These are phyloP conservation scores for Penicillium odoratum DNA, from an alignment of 495 filamentous ascomycete species.

Conservation along the genomic window DNA sequence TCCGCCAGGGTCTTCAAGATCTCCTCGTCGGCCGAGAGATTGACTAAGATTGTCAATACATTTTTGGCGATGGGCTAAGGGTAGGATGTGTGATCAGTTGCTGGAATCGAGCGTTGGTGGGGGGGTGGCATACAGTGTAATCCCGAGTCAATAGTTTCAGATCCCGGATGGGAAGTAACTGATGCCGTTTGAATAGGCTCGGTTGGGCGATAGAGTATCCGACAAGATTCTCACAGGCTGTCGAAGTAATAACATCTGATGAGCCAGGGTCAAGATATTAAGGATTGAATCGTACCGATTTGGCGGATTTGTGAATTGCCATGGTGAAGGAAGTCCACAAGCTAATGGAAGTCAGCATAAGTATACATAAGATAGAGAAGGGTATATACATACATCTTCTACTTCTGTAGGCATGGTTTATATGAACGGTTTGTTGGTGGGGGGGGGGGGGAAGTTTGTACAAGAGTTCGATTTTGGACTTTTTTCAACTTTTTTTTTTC, in stretches of 20 bases:
- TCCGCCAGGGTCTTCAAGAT: conserved; percentile 69
- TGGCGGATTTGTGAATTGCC: conserved; percentile 83
- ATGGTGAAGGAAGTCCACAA: conserved; percentile 89
- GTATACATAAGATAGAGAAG: background rate
- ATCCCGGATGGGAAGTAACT: conserved; percentile 79
- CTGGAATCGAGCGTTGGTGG: conserved; percentile 1
- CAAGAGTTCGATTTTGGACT: background rate
- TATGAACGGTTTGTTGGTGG: background rate
- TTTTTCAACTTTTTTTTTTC: conserved; percentile 13
- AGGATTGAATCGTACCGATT: conserved; percentile 51
- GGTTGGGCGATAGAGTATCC: conserved; percentile 79
- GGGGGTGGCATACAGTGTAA: conserved; percentile 60
- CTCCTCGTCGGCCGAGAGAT: conserved; percentile 76
- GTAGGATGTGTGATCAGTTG: conserved; percentile 5
- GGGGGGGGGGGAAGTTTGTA: background rate
- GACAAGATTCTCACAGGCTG: conserved; percentile 81
- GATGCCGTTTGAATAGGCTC: conserved; percentile 76
- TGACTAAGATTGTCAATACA: conserved; percentile 90
- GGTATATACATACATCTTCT: conserved; percentile 62
- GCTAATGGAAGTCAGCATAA: conserved; percentile 43
- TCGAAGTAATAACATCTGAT: conserved; percentile 3
- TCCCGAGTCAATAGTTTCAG: conserved; percentile 87
- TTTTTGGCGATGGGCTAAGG: conserved; percentile 81
- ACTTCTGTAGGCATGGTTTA: conserved; percentile 73
- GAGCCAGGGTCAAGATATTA: background rate